Base-by-base conservation (phyloP, 805 yeast genomes). In the Lachancea mirantina region DNA sequence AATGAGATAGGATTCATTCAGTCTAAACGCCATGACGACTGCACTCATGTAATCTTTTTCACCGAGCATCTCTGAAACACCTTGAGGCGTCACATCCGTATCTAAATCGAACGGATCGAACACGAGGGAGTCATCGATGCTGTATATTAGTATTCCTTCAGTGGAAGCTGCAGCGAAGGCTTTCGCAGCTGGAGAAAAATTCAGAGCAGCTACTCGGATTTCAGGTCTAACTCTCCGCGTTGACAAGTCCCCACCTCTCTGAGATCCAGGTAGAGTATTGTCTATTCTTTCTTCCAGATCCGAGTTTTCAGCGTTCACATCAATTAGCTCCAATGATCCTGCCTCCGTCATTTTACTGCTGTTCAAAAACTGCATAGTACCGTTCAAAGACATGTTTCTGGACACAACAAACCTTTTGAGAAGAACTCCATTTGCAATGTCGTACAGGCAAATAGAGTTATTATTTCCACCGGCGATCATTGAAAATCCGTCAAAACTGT, bases 51-150 rank as follows among this genome's bases (percentile, higher is more conserved):
- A 84, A 24, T 68, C 62, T 35, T 62, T 64, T 30, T 76, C 79
- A 6, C 61, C 44, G 25, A 88, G 61, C 5, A 76, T 70, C 34
- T 74, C 79, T 20, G 74, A 37, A 0, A 87, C 79, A 4, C 82
- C 64, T 28, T 75, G 82, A 1, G 95, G 94, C 0, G 98, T 92
- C 18, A 89, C 76, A 47, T 92, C 97, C 28, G 87, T 66, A 53
- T 89, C 97, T 52, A 92, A 68, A 56, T 92, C 97, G 54, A 84
- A 84, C 20, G 98, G 98, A 64, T 92, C 98, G 53, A 92, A 92
- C 18, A 78, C 62, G 30, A 79, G 60, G 8, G 73, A 63, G 30
- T 77, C 78, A 56, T 89, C 94, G 23, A 87, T 72, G 1, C 95
- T 79, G 55, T 73, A 92, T 1, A 92, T 65, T 36, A 87, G 64